Percentiles rank a stretch among this genome's conserved stretches.
Evolutionary conservation across 768 basidiomycete species (phyloP).

Genomic region (Boletellus emodensis): DNA sequence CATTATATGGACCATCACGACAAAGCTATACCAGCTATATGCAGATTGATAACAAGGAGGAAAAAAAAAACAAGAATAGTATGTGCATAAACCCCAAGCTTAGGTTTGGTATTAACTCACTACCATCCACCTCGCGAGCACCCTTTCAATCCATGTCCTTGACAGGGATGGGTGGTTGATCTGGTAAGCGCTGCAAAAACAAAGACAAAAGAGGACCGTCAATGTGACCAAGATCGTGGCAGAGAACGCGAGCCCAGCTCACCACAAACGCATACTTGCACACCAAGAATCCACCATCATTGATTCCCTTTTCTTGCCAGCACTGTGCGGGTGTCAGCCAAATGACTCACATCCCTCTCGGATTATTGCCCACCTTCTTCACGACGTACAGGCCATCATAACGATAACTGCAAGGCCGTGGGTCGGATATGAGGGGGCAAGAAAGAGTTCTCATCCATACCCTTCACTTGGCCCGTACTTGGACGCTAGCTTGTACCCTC

Average conservation of each 20-base stretch:
- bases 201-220: background rate
- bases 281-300: slow-evolving; percentile 65
- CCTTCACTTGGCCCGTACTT: slow-evolving; percentile 78
- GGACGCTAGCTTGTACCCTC: slow-evolving; percentile 66
- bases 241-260: slow-evolving; percentile 9
- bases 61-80: no score
- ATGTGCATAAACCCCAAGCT: no score
- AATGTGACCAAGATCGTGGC: background rate
- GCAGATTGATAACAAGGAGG: no score
- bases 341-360: background rate
- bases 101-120: background rate
- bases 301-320: slow-evolving; percentile 72
- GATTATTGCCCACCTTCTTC: slow-evolving; percentile 48
- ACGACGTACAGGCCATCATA: slow-evolving; percentile 88
- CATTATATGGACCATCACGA: no score
- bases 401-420: slow-evolving; percentile 54
- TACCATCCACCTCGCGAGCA: background rate
- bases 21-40: no score
- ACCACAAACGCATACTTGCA: slow-evolving; percentile 88
- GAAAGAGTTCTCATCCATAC: slow-evolving; percentile 30
- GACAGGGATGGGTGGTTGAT: slow-evolving; percentile 22
- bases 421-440: background rate
- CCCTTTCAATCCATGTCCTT: slow-evolving; percentile 15
- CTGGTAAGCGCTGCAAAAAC: slow-evolving; percentile 22
- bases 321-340: slow-evolving; percentile 38